Evolutionary conservation across 2,329 filamentous ascomycete genomes (phyloP).

Genomic region (Cytospora leucostoma): DNA sequence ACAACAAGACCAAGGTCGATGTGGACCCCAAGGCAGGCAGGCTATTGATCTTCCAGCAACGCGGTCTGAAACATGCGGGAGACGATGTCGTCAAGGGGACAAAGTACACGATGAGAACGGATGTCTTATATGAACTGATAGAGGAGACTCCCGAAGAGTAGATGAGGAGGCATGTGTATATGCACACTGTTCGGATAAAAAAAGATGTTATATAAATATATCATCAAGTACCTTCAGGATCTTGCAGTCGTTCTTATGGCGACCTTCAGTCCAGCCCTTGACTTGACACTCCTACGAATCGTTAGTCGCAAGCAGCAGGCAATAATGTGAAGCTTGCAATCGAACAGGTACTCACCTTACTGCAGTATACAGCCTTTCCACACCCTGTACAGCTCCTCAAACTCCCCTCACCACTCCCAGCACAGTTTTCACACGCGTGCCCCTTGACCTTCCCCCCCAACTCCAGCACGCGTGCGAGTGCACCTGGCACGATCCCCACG

Average conservation of each 20-base stretch:
- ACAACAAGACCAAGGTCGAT: slow-evolving; percentile 48
- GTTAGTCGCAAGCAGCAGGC: slow-evolving; percentile 15
- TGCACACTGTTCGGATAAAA: background rate
- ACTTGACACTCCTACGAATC: slow-evolving; percentile 44
- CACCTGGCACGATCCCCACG: slow-evolving; percentile 40
- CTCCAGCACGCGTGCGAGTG: slow-evolving; percentile 36
- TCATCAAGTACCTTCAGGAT: slow-evolving; percentile 42
- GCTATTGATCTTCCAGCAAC: slow-evolving; percentile 63
- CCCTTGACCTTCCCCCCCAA: slow-evolving; percentile 32
- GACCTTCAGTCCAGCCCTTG: slow-evolving; percentile 44
- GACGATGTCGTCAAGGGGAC: slow-evolving; percentile 51
- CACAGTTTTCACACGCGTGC: slow-evolving; percentile 34
- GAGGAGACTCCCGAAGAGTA: background rate
- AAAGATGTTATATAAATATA: slow-evolving; percentile 36
- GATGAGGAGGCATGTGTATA: background rate
- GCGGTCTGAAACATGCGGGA: slow-evolving; percentile 53
- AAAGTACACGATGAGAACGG: slow-evolving; percentile 49
- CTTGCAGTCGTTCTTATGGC: slow-evolving; percentile 49
- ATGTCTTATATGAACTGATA: slow-evolving; percentile 23
- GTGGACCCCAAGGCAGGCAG: slow-evolving; percentile 58
- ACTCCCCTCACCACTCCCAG: slow-evolving; percentile 33
- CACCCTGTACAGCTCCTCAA: slow-evolving; percentile 48
- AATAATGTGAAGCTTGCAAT: background rate
- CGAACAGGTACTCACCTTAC: slow-evolving; percentile 41
- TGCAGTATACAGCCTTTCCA: slow-evolving; percentile 47